phyloP scores from a whole-genome alignment of 768 basidiomycete species.

The Boletus subparvulus region DNA sequence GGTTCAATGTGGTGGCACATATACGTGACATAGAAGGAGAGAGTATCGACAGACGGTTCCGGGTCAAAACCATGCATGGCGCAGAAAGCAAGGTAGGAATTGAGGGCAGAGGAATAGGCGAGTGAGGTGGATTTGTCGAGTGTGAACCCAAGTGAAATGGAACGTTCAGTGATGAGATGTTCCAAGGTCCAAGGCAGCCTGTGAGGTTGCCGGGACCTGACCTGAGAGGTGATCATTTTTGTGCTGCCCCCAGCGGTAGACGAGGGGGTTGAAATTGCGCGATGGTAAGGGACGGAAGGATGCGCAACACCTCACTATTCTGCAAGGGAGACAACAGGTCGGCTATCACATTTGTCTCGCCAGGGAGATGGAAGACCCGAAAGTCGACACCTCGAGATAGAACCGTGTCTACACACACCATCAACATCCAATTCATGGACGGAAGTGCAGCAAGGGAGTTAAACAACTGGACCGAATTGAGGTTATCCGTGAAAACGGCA shows the following conservation, averaged over 20 bases:
- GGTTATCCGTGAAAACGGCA: slow-evolving; percentile 30
- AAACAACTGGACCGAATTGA: slow-evolving; percentile 37
- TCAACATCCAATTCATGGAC: slow-evolving; percentile 17
- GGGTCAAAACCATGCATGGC: not conserved
- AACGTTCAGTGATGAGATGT: slow-evolving; percentile 10
- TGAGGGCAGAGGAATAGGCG: not conserved
- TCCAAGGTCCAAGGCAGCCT: slow-evolving; percentile 10
- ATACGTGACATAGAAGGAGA: not conserved
- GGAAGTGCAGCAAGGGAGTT: slow-evolving; percentile 17
- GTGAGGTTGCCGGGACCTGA: too few species aligned
- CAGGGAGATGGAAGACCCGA: slow-evolving; percentile 25
- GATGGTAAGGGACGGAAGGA: not conserved
- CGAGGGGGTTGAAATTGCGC: slow-evolving; percentile 28
- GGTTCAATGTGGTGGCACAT: not conserved
- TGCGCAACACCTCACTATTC: slow-evolving; percentile 11
- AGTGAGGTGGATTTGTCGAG: not conserved
- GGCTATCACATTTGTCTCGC: slow-evolving; percentile 24
- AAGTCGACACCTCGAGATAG: slow-evolving; percentile 13
- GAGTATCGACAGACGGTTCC: not conserved
- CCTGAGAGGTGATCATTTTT: not conserved
- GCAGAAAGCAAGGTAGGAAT: not conserved
- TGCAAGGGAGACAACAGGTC: slow-evolving; percentile 23
- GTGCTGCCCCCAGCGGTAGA: slow-evolving; percentile 27
- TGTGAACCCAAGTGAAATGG: not conserved
- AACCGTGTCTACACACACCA: slow-evolving; percentile 7